phyloP scores from a whole-genome alignment of 2,329 filamentous ascomycete species.

The Pseudophaeomoniella oleicola region DNA sequence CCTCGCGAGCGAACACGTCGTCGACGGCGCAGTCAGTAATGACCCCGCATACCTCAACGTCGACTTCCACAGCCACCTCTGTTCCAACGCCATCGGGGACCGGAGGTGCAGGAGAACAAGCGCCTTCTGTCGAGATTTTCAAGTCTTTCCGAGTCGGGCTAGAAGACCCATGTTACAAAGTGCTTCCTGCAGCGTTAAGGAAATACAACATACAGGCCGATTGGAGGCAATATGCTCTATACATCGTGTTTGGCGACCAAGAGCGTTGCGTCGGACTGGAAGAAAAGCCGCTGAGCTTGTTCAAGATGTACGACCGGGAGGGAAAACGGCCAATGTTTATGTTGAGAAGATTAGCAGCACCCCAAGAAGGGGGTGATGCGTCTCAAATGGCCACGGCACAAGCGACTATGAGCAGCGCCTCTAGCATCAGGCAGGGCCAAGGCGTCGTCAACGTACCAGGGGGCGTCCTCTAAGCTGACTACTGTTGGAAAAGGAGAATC shows the following conservation, averaged over 20 bases:
- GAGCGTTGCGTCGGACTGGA: conserved; percentile 84
- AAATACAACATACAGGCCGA: conserved; percentile 98
- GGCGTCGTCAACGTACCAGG: neutral
- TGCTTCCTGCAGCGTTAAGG: conserved; percentile 84
- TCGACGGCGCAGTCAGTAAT: neutral
- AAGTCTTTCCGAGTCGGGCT: conserved; percentile 97
- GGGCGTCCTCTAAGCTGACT: too few relatives aligned
- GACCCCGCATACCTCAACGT: conserved; percentile 11
- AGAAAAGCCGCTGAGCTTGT: conserved; percentile 86
- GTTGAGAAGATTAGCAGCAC: conserved; percentile 56
- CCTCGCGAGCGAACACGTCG: conserved; percentile 1
- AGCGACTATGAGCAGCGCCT: neutral
- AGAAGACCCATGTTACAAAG: conserved; percentile 96
- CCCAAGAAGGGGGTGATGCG: conserved; percentile 24
- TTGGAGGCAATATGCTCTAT: conserved; percentile 92
- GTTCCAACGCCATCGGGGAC: conserved; percentile 1
- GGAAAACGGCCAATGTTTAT: conserved; percentile 99
- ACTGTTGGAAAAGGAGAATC: too few relatives aligned
- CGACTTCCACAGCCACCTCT: conserved; percentile 8
- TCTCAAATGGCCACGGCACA: neutral
- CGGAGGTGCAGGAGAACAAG: conserved; percentile 9
- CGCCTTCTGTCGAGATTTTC: conserved; percentile 72
- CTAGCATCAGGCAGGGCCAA: neutral
- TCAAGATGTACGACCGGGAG: conserved; percentile 94
- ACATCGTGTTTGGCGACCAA: conserved; percentile 98